Evolutionary conservation across 1,284 basidiomycete species (phyloP).

Genomic region (Spongispora temasekensis): DNA sequence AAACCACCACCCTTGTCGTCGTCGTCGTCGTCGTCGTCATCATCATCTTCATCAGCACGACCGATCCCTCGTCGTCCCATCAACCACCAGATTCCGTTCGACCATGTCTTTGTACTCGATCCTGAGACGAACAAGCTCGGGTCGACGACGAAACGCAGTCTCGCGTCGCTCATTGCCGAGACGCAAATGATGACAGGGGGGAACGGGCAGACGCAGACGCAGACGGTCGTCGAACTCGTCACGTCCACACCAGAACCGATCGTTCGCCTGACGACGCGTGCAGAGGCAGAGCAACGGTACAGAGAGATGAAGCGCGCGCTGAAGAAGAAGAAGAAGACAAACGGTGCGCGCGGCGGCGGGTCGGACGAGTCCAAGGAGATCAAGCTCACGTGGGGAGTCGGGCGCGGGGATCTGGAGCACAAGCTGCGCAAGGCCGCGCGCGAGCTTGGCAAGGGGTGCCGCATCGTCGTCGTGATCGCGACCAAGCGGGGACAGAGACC

Average conservation of each 20-base stretch:
- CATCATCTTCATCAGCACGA: not conserved
- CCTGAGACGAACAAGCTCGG: conserved; percentile 47
- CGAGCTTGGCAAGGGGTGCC: conserved; percentile 60
- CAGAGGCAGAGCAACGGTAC: conserved; percentile 37
- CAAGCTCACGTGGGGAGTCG: conserved; percentile 72
- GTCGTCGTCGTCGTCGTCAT: not conserved
- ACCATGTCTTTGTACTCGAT: conserved; percentile 51
- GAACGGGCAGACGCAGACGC: conserved; percentile 29
- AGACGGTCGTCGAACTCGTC: conserved; percentile 54
- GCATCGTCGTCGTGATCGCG: conserved; percentile 59
- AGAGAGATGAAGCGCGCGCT: conserved; percentile 39
- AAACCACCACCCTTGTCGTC: too few relatives aligned
- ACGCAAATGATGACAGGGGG: too few relatives aligned
- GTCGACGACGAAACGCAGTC: conserved; percentile 36
- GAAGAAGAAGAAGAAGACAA: conserved; percentile 34
- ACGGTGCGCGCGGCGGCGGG: too few relatives aligned
- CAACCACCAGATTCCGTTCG: conserved; percentile 39
- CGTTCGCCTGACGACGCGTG: conserved; percentile 51
- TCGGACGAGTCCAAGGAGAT: conserved; percentile 62
- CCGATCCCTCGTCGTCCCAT: conserved; percentile 21
- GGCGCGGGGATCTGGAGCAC: conserved; percentile 59
- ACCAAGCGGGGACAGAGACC: conserved; percentile 46
- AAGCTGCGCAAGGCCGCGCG: conserved; percentile 64
- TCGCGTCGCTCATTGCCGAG: conserved; percentile 40
- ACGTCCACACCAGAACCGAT: conserved; percentile 45